Conservation (phyloP, 2,329 filamentous ascomycete genomes). For the Teratosphaeria pseudoeucalypti region DNA sequence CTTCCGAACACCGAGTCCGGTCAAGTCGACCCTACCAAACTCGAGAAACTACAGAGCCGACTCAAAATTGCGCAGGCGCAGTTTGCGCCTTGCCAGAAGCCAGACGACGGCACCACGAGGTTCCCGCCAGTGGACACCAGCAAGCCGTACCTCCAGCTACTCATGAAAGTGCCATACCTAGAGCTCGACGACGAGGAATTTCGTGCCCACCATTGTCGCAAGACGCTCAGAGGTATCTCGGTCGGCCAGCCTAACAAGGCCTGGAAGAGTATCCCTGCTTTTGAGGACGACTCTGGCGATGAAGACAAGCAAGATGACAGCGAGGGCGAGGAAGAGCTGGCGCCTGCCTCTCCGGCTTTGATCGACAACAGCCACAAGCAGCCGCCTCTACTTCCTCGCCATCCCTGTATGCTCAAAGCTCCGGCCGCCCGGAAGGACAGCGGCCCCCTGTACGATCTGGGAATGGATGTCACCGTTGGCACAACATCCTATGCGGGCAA, state of each 20-base stretch:
- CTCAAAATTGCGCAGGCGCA: neutral
- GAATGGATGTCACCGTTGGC: neutral
- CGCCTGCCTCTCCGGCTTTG: neutral
- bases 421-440: neutral
- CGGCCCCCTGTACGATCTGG: neutral
- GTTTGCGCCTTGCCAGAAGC: neutral
- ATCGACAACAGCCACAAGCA: neutral
- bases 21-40: neutral
- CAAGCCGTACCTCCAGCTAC: conserved; percentile 2
- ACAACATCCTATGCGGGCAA: neutral
- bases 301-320: neutral
- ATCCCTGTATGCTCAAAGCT: neutral
- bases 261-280: neutral
- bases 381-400: neutral
- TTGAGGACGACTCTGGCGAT: neutral
- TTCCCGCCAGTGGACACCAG: neutral
- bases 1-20: neutral
- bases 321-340: neutral
- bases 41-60: neutral
- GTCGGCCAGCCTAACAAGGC: neutral
- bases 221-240: neutral
- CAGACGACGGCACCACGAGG: neutral
- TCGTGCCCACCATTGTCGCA: neutral
- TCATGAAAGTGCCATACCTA: conserved; percentile 3
- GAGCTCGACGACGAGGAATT: neutral